Evolutionary conservation across 2,329 filamentous ascomycete genomes (phyloP).

Genomic region (Colletotrichum lupini): DNA sequence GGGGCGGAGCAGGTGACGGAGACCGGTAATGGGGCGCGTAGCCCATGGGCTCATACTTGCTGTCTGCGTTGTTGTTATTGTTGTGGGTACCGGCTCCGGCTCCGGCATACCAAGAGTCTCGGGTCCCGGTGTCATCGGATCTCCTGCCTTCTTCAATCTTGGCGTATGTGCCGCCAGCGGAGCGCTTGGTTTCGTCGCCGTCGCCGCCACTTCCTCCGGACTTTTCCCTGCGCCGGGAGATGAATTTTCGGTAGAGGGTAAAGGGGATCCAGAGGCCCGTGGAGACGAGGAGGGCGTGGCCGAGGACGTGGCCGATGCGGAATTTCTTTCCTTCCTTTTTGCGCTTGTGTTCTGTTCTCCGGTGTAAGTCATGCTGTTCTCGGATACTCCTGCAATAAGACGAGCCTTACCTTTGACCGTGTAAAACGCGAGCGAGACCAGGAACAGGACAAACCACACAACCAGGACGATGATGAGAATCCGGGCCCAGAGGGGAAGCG

Average conservation of each 20-base stretch:
- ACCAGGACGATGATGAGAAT: constrained; percentile 34
- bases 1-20: not conserved
- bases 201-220: not conserved
- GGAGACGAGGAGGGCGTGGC: constrained; percentile 27
- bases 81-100: not conserved
- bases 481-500: constrained; percentile 32
- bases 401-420: constrained; percentile 2
- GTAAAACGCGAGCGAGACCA: constrained; percentile 15
- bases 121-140: not conserved
- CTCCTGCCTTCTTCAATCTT: constrained; percentile 35
- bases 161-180: constrained; percentile 20
- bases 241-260: constrained; percentile 40
- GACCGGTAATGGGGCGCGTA: constrained; percentile 1
- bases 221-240: not conserved
- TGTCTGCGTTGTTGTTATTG: not conserved
- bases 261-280: constrained; percentile 39
- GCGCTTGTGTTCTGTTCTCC: constrained; percentile 25
- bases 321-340: constrained; percentile 33
- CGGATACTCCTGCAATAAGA: not conserved
- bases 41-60: constrained; percentile 29
- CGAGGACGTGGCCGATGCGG: constrained; percentile 30
- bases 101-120: constrained; percentile 28
- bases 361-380: not conserved
- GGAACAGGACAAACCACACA: constrained; percentile 27
- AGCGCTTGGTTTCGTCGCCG: not conserved